Conservation (phyloP, 2,329 filamentous ascomycete species). For the Verticillium isaacii region DNA sequence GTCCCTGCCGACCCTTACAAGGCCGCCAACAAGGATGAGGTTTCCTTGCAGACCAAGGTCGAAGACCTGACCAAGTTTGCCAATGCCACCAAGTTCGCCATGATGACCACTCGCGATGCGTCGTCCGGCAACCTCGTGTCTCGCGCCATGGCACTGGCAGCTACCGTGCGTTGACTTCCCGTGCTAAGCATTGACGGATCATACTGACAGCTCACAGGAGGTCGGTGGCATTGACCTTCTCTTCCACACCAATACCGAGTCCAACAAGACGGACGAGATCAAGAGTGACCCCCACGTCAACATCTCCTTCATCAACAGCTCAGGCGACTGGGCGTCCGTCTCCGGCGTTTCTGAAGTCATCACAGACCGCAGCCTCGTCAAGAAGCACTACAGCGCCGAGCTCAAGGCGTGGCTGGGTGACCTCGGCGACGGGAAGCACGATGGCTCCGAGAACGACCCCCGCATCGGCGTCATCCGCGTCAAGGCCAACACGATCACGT, state of each 20-base stretch:
- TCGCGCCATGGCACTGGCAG: conserved; percentile 82
- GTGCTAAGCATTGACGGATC: background rate
- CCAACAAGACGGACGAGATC: conserved; percentile 81
- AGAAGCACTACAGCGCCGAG: conserved; percentile 68
- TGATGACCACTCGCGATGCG: conserved; percentile 76
- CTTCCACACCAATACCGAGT: conserved; percentile 90
- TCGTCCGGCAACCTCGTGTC: conserved; percentile 65
- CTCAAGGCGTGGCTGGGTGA: conserved; percentile 87
- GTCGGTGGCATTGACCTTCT: conserved; percentile 73
- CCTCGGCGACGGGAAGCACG: conserved; percentile 75
- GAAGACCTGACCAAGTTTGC: conserved; percentile 69
- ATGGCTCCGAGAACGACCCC: conserved; percentile 77
- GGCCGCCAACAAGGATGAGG: conserved; percentile 60
- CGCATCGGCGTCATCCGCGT: conserved; percentile 78
- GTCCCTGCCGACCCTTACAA: conserved; percentile 74
- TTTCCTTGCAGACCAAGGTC: conserved; percentile 68
- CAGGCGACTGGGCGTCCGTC: conserved; percentile 82
- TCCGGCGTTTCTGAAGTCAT: conserved; percentile 68
- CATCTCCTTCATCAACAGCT: conserved; percentile 70
- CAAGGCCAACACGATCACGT: conserved; percentile 66
- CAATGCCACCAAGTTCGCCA: conserved; percentile 72
- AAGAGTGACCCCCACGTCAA: conserved; percentile 70
- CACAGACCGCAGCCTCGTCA: conserved; percentile 62
- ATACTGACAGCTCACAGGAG: conserved; percentile 48
- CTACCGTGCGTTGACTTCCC: conserved; percentile 50